Evolutionary conservation across 768 basidiomycete genomes (phyloP), one percentile per base, ranked within the genome.

Genomic region (Candolleomyces efflorescens): DNA sequence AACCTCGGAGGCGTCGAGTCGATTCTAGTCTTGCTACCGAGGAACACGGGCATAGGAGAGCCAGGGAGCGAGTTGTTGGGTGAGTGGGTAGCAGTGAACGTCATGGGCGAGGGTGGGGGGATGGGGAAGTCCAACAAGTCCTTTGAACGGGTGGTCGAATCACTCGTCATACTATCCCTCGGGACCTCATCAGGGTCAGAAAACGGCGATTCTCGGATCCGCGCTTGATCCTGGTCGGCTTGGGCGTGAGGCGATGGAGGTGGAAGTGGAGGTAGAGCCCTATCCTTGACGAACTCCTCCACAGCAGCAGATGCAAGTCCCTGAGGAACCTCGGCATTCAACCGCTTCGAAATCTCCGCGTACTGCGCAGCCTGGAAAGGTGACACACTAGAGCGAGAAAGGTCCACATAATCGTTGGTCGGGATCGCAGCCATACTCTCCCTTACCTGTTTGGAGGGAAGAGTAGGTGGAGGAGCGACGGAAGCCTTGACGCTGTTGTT

Each of bases 311-410:
- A 73, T 32, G 63, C 59, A 24, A 77, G 60, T 26, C 73, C 75
- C 39, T 55, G 61, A 5, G 78, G 76, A 10, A 73, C 69, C 15
- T 75, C 69, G 4, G 71, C 65, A 57, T 82, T 78, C 41, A 91
- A 68, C 18, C 74, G 80, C 63, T 79, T 75, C 5, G 85, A 82
- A 55, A 90, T 89, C 63, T 86, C 88, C 18, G 77, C 81, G 64
- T 90, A 90, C 67, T 91, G 90, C 0, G 77, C 79, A 41, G 86
- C 89, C 65, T 91, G 89, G 78, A 79, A 88, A 0, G 89, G 88
- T 3, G 87, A 84, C 2, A 89, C 81, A 63, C 87, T 89, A 17
- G 84, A 83, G 45, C 89, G 78, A 65, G 71, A 74, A 43, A 91
- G 74, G 63, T 90, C 85, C 38, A 84, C 76, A 56, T 90, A 89